A percentile compares a stretch with the other conserved stretches of the same genome.
Evolutionary conservation across 306 rosid genomes (phyloP).

Genomic region (Alnus glutinosa): DNA sequence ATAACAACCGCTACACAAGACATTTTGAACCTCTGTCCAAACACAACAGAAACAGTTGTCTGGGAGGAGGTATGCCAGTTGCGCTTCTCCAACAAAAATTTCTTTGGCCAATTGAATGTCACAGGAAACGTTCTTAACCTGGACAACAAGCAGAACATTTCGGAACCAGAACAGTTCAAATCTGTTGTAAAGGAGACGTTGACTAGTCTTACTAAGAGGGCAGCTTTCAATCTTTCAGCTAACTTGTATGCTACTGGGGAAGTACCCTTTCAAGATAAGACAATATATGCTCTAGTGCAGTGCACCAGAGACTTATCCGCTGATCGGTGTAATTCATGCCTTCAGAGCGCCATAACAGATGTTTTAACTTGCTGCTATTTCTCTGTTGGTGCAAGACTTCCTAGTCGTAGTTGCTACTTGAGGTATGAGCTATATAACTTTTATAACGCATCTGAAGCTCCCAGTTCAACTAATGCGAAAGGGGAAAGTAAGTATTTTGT

Average conservation of each 20-base stretch:
- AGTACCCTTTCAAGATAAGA: slow-evolving; percentile 28
- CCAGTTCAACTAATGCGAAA: slow-evolving; percentile 22
- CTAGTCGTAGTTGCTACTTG: slow-evolving; percentile 55
- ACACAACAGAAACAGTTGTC: slow-evolving; percentile 45
- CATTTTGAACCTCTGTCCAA: slow-evolving; percentile 39
- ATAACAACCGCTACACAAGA: slow-evolving; percentile 34
- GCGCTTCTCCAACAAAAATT: slow-evolving; percentile 48
- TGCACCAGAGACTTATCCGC: slow-evolving; percentile 58
- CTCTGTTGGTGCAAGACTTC: slow-evolving; percentile 62
- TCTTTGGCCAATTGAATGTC: slow-evolving; percentile 44
- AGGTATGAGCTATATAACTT: slow-evolving; percentile 62
- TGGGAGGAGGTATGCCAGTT: slow-evolving; percentile 63
- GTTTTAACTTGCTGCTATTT: slow-evolving; percentile 34
- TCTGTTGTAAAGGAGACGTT: slow-evolving; percentile 39
- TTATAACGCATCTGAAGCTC: slow-evolving; percentile 16
- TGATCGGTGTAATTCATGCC: slow-evolving; percentile 44
- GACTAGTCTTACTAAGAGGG: slow-evolving; percentile 34
- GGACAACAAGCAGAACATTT: slow-evolving; percentile 27
- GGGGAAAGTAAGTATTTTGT: slow-evolving; percentile 32
- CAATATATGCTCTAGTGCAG: slow-evolving; percentile 57
- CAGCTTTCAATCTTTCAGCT: slow-evolving; percentile 36
- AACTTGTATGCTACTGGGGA: slow-evolving; percentile 50
- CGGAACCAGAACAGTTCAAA: slow-evolving; percentile 37
- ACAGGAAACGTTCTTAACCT: slow-evolving; percentile 27
- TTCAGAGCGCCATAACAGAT: slow-evolving; percentile 39